A percentile compares a stretch with the other conserved stretches of the same genome.
Evolutionary conservation across 805 yeast genomes (phyloP).

Genomic region (Blastobotrys terrestris): DNA sequence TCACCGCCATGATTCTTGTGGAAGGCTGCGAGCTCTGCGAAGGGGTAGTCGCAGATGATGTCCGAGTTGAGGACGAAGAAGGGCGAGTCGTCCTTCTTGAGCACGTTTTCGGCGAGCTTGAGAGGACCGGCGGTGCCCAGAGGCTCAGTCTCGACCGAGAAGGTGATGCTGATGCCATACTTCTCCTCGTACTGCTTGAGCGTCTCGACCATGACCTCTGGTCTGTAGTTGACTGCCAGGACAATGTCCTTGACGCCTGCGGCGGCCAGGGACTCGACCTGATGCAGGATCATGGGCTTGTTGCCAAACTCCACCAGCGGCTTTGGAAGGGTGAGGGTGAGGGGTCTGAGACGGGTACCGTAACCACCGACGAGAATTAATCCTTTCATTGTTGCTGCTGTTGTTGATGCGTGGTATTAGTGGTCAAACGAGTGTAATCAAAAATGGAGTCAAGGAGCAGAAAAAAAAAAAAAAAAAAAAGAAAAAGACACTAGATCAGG

Average conservation of each 20-base stretch:
- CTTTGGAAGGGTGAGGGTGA: slow-evolving; percentile 90
- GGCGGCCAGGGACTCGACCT: slow-evolving; percentile 93
- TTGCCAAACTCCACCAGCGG: slow-evolving; percentile 97
- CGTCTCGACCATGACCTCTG: slow-evolving; percentile 97
- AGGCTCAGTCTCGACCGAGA: slow-evolving; percentile 98
- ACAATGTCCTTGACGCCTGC: slow-evolving; percentile 99
- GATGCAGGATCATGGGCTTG: slow-evolving; percentile 99
- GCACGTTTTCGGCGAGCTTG: slow-evolving; percentile 89
- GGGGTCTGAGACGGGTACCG: slow-evolving; percentile 99
- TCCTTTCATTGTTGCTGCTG: slow-evolving; percentile 63
- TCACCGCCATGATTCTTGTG: slow-evolving; percentile 94
- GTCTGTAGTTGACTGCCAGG: slow-evolving; percentile 97
- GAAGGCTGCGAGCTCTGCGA: slow-evolving; percentile 84
- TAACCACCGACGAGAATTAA: slow-evolving; percentile 98
- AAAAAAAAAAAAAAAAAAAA: not conserved
- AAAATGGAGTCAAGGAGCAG: slow-evolving; percentile 4
- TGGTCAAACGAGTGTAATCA: slow-evolving; percentile 1
- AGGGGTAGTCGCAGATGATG: slow-evolving; percentile 98
- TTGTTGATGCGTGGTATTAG: not conserved
- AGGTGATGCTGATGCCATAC: slow-evolving; percentile 91
- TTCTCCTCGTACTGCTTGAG: slow-evolving; percentile 89
- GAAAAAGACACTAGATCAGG: not conserved
- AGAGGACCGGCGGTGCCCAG: slow-evolving; percentile 99
- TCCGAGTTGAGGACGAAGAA: slow-evolving; percentile 97
- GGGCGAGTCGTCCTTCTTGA: slow-evolving; percentile 92